Evolutionary conservation across 306 rosid species (phyloP), one percentile per base, ranked within the genome.

Genomic region (Lathyrus tuberosus): DNA sequence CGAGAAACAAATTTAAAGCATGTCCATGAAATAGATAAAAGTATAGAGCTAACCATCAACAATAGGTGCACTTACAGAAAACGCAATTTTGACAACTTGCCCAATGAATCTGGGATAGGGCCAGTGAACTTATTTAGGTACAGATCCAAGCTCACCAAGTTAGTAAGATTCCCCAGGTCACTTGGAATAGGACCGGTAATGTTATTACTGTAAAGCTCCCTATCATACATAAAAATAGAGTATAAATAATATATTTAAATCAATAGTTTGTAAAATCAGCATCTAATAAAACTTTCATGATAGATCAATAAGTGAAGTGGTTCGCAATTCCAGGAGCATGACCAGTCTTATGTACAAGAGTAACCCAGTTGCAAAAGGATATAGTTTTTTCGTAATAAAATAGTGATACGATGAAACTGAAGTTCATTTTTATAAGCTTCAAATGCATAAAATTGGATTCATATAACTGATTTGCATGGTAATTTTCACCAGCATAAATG

Each of bases 81-180:
- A 35, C 99, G 84, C 74, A 95, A 78, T 84, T 95, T 95, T 37
- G 97, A 87, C 81, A 95, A 79, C 87, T 84, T 91, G 70, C 99
- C 99, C 91, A 95, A 77, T 20, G 96, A 81, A 71, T 79, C 97
- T 48, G 99, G 99, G 83, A 94, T 94, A 37, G 86, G 88, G 84
- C 99, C 99, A 5, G 82, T 70, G 79, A 94, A 94, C 48, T 75
- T 77, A 70, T 94, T 94, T 78, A 94, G 79, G 80, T 91, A 94
- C 61, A 94, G 91, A 84, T 94, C 99, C 91, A 94, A 88, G 97
- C 99, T 94, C 91, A 94, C 99, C 88, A 94, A 80, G 86, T 87
- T 94, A 79, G 97, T 94, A 80, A 94, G 96, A 83, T 94, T 94
- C 81, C 99, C 97, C 72, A 94, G 79, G 79, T 94, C 99, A 65